These are phyloP conservation scores for Rhodotorula paludigena DNA, from an alignment of 768 basidiomycete genomes.

Conservation along the genomic window DNA sequence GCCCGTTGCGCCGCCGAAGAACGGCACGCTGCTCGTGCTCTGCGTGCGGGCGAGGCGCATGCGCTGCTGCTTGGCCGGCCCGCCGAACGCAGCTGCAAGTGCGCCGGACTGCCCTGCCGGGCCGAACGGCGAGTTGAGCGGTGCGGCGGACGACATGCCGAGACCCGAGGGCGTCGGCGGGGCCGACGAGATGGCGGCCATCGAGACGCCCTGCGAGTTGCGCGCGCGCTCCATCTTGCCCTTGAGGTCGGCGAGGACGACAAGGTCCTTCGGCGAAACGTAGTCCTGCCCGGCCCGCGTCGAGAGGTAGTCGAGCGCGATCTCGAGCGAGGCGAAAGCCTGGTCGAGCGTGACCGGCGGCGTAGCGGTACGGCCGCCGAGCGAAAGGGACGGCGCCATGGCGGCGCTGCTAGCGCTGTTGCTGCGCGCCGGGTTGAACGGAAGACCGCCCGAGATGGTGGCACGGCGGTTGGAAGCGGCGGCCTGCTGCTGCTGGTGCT, in stretches of 20 bases:
- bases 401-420: constrained; percentile 1
- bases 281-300: constrained; percentile 19
- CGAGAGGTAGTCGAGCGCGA: constrained; percentile 28
- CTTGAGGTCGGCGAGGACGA: constrained; percentile 26
- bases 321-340: constrained; percentile 23
- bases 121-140: not conserved
- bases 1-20: not conserved
- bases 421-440: constrained; percentile 16
- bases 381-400: constrained; percentile 13
- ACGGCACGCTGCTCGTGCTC: constrained; percentile 19
- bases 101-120: not conserved
- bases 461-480: constrained; percentile 23
- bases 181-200: constrained; percentile 5
- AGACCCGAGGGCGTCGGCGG: constrained; percentile 7
- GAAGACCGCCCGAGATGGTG: constrained; percentile 37
- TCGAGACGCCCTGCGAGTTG: not conserved
- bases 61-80: constrained; percentile 16
- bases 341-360: constrained; percentile 24
- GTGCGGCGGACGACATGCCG: not conserved
- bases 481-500: constrained; percentile 4
- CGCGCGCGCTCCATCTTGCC: constrained; percentile 31
- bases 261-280: constrained; percentile 24
- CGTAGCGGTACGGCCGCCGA: not conserved
- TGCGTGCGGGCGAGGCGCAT: constrained; percentile 23
- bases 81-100: not conserved